A percentile compares a stretch with the other conserved stretches of the same genome.
Evolutionary conservation across 352 stramenopile genomes (phyloP).

Genomic region (Pythium coloratum): DNA sequence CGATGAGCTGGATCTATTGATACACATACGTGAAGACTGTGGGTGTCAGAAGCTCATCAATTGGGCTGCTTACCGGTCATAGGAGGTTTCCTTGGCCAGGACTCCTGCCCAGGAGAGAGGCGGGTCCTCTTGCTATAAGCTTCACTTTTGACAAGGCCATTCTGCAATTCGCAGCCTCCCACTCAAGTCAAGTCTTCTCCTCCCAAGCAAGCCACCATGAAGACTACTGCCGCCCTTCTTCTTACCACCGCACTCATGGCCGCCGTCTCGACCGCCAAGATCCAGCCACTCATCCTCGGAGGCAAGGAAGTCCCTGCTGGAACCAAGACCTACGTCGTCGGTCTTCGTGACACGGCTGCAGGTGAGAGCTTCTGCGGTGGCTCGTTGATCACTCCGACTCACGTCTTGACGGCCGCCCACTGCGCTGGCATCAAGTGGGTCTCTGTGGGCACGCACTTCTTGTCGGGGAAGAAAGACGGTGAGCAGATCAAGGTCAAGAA

Average conservation of each 20-base stretch:
- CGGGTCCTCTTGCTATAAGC: too few species aligned
- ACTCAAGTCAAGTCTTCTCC: too few species aligned
- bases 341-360: neutral
- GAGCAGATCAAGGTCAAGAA: neutral
- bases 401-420: neutral
- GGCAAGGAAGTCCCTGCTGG: neutral
- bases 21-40: too few species aligned
- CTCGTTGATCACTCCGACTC: neutral
- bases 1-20: too few species aligned
- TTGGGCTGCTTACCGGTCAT: too few species aligned
- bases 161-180: too few species aligned
- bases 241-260: neutral
- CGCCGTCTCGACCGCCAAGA: neutral
- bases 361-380: neutral
- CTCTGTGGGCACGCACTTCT: neutral
- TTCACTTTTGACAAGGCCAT: too few species aligned
- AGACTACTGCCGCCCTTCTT: neutral
- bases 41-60: too few species aligned
- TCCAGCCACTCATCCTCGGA: neutral
- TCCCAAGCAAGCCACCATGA: neutral
- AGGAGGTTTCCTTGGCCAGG: too few species aligned
- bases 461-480: neutral
- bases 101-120: too few species aligned
- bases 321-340: neutral
- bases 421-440: neutral